Evolutionary conservation across 306 rosid genomes (phyloP).

Genomic region (Acacia acuminata): DNA sequence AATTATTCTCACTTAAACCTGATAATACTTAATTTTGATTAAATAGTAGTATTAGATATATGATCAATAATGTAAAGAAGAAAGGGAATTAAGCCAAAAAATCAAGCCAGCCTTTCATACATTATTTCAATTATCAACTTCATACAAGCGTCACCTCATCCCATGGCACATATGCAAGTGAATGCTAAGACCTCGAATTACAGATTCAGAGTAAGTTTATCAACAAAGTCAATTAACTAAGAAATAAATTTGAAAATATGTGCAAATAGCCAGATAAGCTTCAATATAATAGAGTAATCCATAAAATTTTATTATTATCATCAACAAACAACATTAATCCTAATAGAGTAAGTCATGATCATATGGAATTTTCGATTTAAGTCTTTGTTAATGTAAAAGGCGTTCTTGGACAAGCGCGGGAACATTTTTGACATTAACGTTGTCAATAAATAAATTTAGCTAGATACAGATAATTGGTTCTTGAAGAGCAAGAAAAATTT

Average conservation of each 20-base stretch:
- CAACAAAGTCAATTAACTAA: neutral
- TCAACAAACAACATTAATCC: too few relatives aligned
- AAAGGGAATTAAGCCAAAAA: neutral
- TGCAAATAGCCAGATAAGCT: too few relatives aligned
- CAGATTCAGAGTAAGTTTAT: neutral
- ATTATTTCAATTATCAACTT: neutral
- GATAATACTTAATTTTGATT: neutral
- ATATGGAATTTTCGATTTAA: too few relatives aligned
- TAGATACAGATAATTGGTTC: neutral
- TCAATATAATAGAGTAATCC: too few relatives aligned
- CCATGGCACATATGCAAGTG: neutral
- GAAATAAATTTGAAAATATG: neutral
- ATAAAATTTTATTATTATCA: too few relatives aligned
- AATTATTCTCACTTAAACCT: neutral
- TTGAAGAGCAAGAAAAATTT: neutral
- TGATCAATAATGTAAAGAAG: neutral
- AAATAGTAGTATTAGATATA: neutral
- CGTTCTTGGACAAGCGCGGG: neutral
- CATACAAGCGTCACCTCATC: neutral
- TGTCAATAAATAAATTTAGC: neutral
- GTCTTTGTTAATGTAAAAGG: neutral
- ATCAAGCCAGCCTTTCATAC: neutral
- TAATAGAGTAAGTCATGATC: too few relatives aligned
- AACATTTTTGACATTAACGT: neutral
- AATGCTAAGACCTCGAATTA: neutral